Conservation (phyloP, 2,329 filamentous ascomycete genomes). For the Fusarium irregulare region DNA sequence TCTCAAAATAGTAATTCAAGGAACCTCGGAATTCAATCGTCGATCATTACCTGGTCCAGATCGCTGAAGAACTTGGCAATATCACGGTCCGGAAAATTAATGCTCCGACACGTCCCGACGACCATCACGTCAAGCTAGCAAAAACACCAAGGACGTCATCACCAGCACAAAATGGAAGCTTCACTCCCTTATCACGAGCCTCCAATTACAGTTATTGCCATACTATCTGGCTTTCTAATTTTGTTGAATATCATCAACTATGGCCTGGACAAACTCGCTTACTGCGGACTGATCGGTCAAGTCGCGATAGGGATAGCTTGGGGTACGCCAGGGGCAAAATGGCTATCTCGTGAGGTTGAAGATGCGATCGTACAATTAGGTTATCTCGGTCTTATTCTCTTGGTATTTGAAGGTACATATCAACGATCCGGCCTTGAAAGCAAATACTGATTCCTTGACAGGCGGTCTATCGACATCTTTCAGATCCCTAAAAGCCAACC, state of each 20-base stretch:
- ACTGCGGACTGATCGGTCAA: constrained; percentile 79
- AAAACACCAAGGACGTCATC: background rate
- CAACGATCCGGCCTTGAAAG: rapidly evolving
- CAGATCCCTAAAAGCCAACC: constrained; percentile 64
- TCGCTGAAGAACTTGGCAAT: background rate
- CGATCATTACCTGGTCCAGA: background rate
- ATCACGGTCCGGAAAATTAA: background rate
- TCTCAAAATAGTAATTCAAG: background rate
- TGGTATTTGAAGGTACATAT: constrained; percentile 73
- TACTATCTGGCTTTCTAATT: constrained; percentile 70
- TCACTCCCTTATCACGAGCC: constrained; percentile 72
- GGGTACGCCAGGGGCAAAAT: constrained; percentile 73
- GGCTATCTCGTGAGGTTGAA: constrained; percentile 65
- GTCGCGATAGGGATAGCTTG: constrained; percentile 76
- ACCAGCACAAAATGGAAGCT: constrained; percentile 11
- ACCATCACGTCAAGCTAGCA: background rate
- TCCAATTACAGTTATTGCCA: constrained; percentile 67
- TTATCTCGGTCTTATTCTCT: constrained; percentile 76
- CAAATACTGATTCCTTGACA: constrained; percentile 27
- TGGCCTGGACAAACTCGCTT: constrained; percentile 68
- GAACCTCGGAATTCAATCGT: background rate
- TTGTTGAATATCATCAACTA: constrained; percentile 69
- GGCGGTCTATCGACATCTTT: constrained; percentile 63
- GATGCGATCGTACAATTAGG: constrained; percentile 71
- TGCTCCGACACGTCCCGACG: background rate